These are phyloP conservation scores for Pleurotus citrinopileatus DNA, from an alignment of 768 basidiomycete species.

Conservation along the genomic window DNA sequence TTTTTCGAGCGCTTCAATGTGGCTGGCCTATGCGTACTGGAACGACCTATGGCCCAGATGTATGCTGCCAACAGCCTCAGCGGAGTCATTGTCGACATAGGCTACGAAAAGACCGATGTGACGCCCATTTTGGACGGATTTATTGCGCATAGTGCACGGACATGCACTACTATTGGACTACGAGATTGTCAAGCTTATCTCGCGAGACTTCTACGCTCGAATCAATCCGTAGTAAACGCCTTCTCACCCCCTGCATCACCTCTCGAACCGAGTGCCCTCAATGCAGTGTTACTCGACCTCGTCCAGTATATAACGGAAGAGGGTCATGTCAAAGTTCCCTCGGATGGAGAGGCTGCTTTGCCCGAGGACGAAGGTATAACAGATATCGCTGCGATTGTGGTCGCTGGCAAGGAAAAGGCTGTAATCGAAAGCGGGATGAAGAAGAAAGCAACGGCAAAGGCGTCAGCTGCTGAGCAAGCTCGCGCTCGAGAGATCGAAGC, in stretches of 20 bases:
- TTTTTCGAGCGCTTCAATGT: slow-evolving; percentile 95
- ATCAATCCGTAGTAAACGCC: slow-evolving; percentile 58
- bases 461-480: slow-evolving; percentile 75
- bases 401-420: slow-evolving; percentile 88
- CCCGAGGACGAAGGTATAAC: slow-evolving; percentile 83
- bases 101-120: slow-evolving; percentile 71
- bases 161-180: slow-evolving; percentile 63
- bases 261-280: slow-evolving; percentile 42
- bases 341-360: slow-evolving; percentile 64
- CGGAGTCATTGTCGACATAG: slow-evolving; percentile 83
- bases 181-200: slow-evolving; percentile 74
- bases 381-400: slow-evolving; percentile 86
- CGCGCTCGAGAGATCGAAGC: slow-evolving; percentile 82
- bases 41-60: slow-evolving; percentile 81
- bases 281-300: slow-evolving; percentile 57
- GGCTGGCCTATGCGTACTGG: slow-evolving; percentile 75
- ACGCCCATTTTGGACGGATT: slow-evolving; percentile 76
- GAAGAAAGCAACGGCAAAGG: slow-evolving; percentile 69
- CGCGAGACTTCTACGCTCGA: slow-evolving; percentile 66
- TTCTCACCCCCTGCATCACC: slow-evolving; percentile 53
- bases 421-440: slow-evolving; percentile 85
- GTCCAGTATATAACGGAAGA: slow-evolving; percentile 61
- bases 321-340: slow-evolving; percentile 69
- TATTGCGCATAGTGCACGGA: slow-evolving; percentile 50
- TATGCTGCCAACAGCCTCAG: slow-evolving; percentile 71